Conservation (phyloP, 495 filamentous ascomycete genomes). For the Aspergillus hancockii region DNA sequence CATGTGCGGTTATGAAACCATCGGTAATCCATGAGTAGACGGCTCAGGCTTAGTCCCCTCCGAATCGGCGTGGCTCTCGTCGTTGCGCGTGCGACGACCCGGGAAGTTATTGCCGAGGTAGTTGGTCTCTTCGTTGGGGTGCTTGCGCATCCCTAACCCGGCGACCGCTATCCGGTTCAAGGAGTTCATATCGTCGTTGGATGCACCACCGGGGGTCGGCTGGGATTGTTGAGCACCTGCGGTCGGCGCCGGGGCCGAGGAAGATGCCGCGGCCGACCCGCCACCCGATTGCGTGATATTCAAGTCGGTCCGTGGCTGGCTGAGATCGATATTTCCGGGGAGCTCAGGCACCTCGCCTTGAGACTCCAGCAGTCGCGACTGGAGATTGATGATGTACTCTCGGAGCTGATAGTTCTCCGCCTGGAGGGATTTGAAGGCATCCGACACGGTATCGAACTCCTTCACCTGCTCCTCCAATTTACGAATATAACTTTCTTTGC, state of each 20-base stretch:
- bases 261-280: conserved; percentile 16
- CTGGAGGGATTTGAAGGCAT: conserved; percentile 72
- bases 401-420: conserved; percentile 86
- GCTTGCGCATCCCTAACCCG: conserved; percentile 49
- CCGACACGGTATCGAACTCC: conserved; percentile 67
- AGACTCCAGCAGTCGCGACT: conserved; percentile 82
- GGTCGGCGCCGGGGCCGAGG: conserved; percentile 14
- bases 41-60: conserved; percentile 35
- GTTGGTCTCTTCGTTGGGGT: conserved; percentile 36
- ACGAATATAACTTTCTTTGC: conserved; percentile 97
- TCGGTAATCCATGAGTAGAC: conserved; percentile 33
- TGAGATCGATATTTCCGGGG: conserved; percentile 63
- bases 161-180: conserved; percentile 49
- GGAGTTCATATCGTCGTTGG: conserved; percentile 46
- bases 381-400: conserved; percentile 88
- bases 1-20: conserved; percentile 20
- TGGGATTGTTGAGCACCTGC: conserved; percentile 28
- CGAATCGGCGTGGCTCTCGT: conserved; percentile 34
- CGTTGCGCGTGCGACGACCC: conserved; percentile 35
- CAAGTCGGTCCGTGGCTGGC: conserved; percentile 39
- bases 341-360: conserved; percentile 82
- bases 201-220: conserved; percentile 21
- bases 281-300: conserved; percentile 20
- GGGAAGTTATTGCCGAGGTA: conserved; percentile 37
- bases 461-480: conserved; percentile 90